Evolutionary conservation across 2,329 filamentous ascomycete genomes (phyloP), one percentile per base, ranked within the genome.

Genomic region (Beauveria sp.): DNA sequence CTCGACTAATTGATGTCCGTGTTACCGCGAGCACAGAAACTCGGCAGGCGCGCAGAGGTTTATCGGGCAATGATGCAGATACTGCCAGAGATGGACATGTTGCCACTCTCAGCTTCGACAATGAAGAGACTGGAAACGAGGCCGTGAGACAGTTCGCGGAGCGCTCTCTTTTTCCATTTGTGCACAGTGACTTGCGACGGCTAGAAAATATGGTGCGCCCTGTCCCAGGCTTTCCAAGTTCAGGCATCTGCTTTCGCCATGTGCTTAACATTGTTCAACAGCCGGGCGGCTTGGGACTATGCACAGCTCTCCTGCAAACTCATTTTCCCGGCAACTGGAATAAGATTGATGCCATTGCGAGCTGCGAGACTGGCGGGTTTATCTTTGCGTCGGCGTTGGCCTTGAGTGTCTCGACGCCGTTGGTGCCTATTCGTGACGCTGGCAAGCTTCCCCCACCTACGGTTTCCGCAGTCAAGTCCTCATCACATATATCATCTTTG

Each of bases 371-470:
- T 0, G 84, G 85, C 50, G 83, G 84, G 24, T 81, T 81, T 62
- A 61, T 85, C 62, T 86, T 72, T 72, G 84, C 83, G 1, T 74
- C 84, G 10, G 69, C 80, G 2, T 71, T 88, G 64, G 79, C 81
- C 4, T 43, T 43, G 16, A 68, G 54, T 2, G 66, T 81, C 51
- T 61, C 73, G 45, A 40, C 79, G 10, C 80, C 76, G 2, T 67
- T 87, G 63, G 75, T 72, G 7, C 68, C 83, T 49, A 78, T 87
- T 62, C 82, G 85, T 45, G 73, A 82, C 67, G 78, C 77, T 10
- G 80, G 80, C 28, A 88, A 87, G 70, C 79, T 88, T 0, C 84
- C 85, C 0, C 80, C 81, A 8, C 84, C 84, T 0, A 81, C 73
- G 0, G 10, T 84, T 40, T 83, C 79, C 7, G 75, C 79, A 26